Evolutionary conservation across 2,329 filamentous ascomycete genomes (phyloP), one percentile per base, ranked within the genome.

Genomic region (Blastomyces percursus): DNA sequence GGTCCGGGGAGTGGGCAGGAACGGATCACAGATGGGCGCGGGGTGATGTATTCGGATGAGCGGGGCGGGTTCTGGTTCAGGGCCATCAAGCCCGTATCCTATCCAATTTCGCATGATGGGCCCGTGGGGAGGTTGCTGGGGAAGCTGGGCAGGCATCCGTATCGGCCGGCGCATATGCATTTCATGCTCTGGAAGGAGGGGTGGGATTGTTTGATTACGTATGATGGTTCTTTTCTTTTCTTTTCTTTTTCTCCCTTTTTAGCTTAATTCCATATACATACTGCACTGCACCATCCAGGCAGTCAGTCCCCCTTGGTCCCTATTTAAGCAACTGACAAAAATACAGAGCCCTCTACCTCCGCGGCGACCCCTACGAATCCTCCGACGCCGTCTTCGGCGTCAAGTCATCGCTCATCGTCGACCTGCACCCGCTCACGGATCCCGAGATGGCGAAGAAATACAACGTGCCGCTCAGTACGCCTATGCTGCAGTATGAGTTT

Each of bases 321-420:
- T n/a, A n/a, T n/a, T n/a, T n/a, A n/a, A n/a, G n/a, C n/a, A n/a
- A n/a, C 27, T 30, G 27, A 30, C 4, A 4, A 30, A 30, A 30
- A 3, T 88, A 35, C 32, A 60, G 59, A n/a, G 60, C 90, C 0
- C 78, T 95, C 0, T 95, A 93, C 70, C 78, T 92, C 61, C 84
- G 87, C 2, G 86, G 85, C 55, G 89, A 93, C 68, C 88, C 87
- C 0, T 94, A 93, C 71, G 89, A 93, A 77, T 89, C 84, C 0
- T 89, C 87, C 0, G 90, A 95, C 71, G 89, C 90, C 0, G 90
- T 95, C 1, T 95, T 95, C 69, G 90, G 90, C 24, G 90, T 95
- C 63, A 96, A 95, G 74, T 81, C 90, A 71, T 90, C 87, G 35
- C 79, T 95, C 14, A 77, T 90, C n/a, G 80, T 91, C 16, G 87